phyloP scores from a whole-genome alignment of 345 rosid species.

The Isatis tinctoria region DNA sequence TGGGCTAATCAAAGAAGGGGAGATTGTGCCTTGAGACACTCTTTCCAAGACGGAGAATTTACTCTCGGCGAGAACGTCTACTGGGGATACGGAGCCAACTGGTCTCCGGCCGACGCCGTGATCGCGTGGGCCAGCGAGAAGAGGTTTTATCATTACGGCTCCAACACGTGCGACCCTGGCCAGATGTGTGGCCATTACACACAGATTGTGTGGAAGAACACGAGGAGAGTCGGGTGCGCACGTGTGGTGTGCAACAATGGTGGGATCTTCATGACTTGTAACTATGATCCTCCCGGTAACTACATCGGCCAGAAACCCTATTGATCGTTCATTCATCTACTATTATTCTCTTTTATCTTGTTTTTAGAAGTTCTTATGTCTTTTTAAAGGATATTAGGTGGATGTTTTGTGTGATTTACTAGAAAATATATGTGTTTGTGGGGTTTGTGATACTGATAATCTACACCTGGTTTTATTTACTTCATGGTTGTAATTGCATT shows the following conservation, averaged over 20 bases:
- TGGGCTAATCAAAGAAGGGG: conserved; percentile 71
- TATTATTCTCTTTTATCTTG: neutral
- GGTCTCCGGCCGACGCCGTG: conserved; percentile 68
- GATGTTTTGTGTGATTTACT: neutral
- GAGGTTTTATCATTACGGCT: conserved; percentile 54
- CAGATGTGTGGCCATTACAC: conserved; percentile 88
- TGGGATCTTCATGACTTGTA: conserved; percentile 88
- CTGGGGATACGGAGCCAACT: conserved; percentile 71
- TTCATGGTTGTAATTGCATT: conserved; percentile 10
- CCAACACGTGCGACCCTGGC: conserved; percentile 53
- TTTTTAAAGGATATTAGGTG: conserved; percentile 1
- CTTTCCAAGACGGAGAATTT: conserved; percentile 56
- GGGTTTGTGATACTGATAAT: neutral
- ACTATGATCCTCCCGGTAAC: conserved; percentile 84
- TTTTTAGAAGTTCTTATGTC: neutral
- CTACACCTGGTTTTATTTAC: neutral
- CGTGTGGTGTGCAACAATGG: conserved; percentile 68
- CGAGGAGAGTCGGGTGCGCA: conserved; percentile 69
- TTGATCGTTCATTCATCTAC: conserved; percentile 23
- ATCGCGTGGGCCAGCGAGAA: conserved; percentile 68
- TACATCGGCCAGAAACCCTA: conserved; percentile 77
- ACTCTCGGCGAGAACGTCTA: conserved; percentile 75
- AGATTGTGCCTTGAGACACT: conserved; percentile 65
- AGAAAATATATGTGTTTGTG: conserved; percentile 13
- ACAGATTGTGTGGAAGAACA: conserved; percentile 75